Evolutionary conservation across 805 yeast genomes (phyloP), one percentile per base, ranked within the genome.

Genomic region (Teunomyces lycoperdinae): DNA sequence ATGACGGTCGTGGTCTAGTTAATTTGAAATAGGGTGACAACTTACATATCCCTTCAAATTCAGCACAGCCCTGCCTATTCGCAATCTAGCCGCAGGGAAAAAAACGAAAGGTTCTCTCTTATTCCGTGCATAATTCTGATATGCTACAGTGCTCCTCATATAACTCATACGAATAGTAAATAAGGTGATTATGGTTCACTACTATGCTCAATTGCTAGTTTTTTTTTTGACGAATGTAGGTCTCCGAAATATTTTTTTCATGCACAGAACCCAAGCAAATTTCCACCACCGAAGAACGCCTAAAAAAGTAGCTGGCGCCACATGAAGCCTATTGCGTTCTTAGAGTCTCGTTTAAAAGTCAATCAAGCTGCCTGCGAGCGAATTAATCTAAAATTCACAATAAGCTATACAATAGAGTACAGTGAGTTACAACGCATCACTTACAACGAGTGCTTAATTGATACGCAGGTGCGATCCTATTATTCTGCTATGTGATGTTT

Each of bases 211-310:
- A 8, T 10, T 17, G 13, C 26, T 24, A 38, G 27, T 1, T 14
- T 26, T 24, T 13, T 24, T 26, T 24, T 26, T 38, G 30, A 38
- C 39, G 30, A 38, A n/a, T 9, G 3, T 2, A 26, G 10, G 30
- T 9, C 30, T 38, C 28, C n/a, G 6, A 26, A 20, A 38, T 38
- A 20, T 20, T 38, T 38, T 38, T 38, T 38, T 20, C 41, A 38
- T 38, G 41, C 41, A 38, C 30, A 29, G 41, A 38, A 38, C 39
- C 39, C n/a, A 38, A 26, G 29, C 13, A 32, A 32, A 38, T 9
- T 26, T 24, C 28, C 29, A 7, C 41, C 30, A 38, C 29, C 27
- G 41, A 26, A 38, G 27, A 36, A 34, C 26, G 14, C 40, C 40
- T 36, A 11, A n/a, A n/a, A 9, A 17, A 36, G 13, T 20, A 16